A percentile compares a stretch with the other conserved stretches of the same genome.
Conservation (phyloP, 192 early-diverging fungal genomes). For the Coemansia sp. region DNA sequence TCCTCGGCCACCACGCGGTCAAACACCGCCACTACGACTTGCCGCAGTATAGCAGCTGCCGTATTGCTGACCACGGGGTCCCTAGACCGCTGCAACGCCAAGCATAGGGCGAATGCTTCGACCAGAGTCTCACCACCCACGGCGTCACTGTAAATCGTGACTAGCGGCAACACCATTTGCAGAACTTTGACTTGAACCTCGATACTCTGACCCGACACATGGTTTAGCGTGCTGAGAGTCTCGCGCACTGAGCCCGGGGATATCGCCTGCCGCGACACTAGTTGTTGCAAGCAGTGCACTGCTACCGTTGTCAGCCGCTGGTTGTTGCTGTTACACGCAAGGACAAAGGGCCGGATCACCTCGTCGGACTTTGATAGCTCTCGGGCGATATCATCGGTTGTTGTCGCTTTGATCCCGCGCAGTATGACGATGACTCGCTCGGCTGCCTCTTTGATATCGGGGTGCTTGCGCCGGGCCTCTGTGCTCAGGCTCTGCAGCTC, state of each 20-base stretch:
- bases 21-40: slow-evolving; percentile 55
- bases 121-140: slow-evolving; percentile 84
- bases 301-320: slow-evolving; percentile 79
- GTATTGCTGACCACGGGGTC: slow-evolving; percentile 55
- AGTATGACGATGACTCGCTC: slow-evolving; percentile 61
- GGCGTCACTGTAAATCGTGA: slow-evolving; percentile 73
- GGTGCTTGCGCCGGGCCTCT: slow-evolving; percentile 87
- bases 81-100: slow-evolving; percentile 83
- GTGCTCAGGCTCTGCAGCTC: slow-evolving; percentile 85
- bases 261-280: slow-evolving; percentile 43
- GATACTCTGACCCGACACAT: slow-evolving; percentile 66
- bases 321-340: slow-evolving; percentile 86
- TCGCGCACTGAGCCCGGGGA: slow-evolving; percentile 58
- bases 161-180: slow-evolving; percentile 88
- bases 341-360: slow-evolving; percentile 79
- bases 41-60: slow-evolving; percentile 50
- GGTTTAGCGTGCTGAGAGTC: slow-evolving; percentile 70
- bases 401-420: slow-evolving; percentile 51
- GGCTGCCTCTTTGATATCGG: slow-evolving; percentile 91
- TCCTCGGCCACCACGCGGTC: slow-evolving; percentile 50
- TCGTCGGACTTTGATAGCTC: slow-evolving; percentile 77
- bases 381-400: slow-evolving; percentile 52
- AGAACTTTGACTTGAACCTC: slow-evolving; percentile 94
- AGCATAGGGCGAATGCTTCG: slow-evolving; percentile 83
- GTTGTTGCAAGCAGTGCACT: slow-evolving; percentile 78